Conservation (phyloP, 2,329 filamentous ascomycete species). For the Pseudocercospora vitis region DNA sequence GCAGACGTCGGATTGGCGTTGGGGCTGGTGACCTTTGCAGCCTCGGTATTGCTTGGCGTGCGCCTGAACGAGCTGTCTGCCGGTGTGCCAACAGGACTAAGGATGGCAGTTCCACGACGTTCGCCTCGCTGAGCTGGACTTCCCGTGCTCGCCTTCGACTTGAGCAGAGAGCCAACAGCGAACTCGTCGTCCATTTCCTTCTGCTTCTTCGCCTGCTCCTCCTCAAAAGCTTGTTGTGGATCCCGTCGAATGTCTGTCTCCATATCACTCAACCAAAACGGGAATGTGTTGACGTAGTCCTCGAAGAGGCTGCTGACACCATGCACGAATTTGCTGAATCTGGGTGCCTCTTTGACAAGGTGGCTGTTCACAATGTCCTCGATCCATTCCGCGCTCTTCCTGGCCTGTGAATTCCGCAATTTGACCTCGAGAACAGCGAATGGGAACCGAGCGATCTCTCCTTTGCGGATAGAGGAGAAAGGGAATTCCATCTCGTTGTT, state of each 20-base stretch:
- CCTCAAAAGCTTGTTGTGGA: slow-evolving; percentile 83
- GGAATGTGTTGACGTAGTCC: slow-evolving; percentile 89
- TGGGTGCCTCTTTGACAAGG: slow-evolving; percentile 81
- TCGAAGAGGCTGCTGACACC: slow-evolving; percentile 90
- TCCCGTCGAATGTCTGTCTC: slow-evolving; percentile 93
- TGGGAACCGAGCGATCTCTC: slow-evolving; percentile 87
- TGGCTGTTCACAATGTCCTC: slow-evolving; percentile 90
- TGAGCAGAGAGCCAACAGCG: slow-evolving; percentile 81
- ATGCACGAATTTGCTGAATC: slow-evolving; percentile 96
- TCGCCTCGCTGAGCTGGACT: slow-evolving; percentile 36
- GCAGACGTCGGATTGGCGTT: slow-evolving; percentile 16
- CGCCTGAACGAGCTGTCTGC: slow-evolving; percentile 16
- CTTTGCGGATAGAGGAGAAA: slow-evolving; percentile 82
- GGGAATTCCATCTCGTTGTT: slow-evolving; percentile 78
- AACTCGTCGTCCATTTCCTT: slow-evolving; percentile 82
- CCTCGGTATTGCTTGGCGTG: slow-evolving; percentile 12
- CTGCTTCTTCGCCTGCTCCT: slow-evolving; percentile 81
- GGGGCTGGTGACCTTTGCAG: slow-evolving; percentile 19
- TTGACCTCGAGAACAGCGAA: slow-evolving; percentile 93
- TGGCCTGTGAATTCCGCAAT: slow-evolving; percentile 53
- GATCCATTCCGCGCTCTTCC: slow-evolving; percentile 79
- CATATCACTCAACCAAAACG: slow-evolving; percentile 91
- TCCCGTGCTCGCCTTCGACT: slow-evolving; percentile 46
- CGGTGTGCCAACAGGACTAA: slow-evolving; percentile 68
- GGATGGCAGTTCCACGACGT: slow-evolving; percentile 60